Evolutionary conservation across 2,329 filamentous ascomycete genomes (phyloP).

Genomic region (Stemphylium vesicarium): DNA sequence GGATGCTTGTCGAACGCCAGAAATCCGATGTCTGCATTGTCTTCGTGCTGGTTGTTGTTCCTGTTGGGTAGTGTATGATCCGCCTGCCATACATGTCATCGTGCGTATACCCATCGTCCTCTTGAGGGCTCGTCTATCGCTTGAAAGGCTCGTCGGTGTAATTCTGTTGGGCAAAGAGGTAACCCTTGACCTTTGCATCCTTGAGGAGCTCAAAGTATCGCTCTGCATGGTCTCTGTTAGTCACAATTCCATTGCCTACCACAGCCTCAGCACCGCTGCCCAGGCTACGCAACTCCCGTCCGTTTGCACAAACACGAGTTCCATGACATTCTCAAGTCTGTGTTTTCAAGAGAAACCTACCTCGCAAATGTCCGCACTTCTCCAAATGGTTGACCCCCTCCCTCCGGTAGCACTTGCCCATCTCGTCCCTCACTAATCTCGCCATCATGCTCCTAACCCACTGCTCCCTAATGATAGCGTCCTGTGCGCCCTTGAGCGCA

Average conservation of each 20-base stretch:
- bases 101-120: neutral
- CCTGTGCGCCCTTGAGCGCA: conserved; percentile 81
- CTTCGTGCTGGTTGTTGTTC: conserved; percentile 7
- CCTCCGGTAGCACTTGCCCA: conserved; percentile 83
- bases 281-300: neutral
- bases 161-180: conserved; percentile 80
- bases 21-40: conserved; percentile 16
- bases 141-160: conserved; percentile 57
- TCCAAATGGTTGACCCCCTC: conserved; percentile 88
- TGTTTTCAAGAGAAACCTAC: conserved; percentile 53
- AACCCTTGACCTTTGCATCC: conserved; percentile 77
- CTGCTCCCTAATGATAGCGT: conserved; percentile 82
- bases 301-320: neutral
- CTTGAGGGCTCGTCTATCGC: conserved; percentile 13
- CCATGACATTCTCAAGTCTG: no score
- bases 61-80: neutral
- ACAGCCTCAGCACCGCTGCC: neutral
- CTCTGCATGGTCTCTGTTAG: conserved; percentile 59
- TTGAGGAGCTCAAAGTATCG: conserved; percentile 80
- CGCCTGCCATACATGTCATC: conserved; percentile 2
- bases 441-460: conserved; percentile 93
- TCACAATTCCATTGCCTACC: neutral
- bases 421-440: conserved; percentile 78
- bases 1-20: conserved; percentile 8
- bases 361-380: conserved; percentile 82